Conservation (phyloP, 176 grass and related monocot species). For the Oryza glaberrima region DNA sequence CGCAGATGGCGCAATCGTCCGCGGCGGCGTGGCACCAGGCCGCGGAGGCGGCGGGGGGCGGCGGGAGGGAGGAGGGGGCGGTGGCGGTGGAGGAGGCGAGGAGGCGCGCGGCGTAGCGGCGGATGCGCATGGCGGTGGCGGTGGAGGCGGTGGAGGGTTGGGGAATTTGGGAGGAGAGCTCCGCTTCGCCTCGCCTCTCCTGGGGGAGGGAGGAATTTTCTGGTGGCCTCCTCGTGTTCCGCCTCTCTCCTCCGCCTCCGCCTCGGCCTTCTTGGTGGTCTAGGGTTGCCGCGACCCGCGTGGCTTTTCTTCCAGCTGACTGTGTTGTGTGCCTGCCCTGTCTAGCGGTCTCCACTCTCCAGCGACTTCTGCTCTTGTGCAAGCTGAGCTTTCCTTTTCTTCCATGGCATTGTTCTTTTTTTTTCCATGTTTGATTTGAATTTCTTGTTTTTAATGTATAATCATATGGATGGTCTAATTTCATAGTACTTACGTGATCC, state of each 20-base stretch:
- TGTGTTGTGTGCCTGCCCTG: too few species aligned
- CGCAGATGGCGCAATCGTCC: slow-evolving; percentile 60
- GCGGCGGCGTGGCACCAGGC: slow-evolving; percentile 49
- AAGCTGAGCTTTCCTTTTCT: neutral
- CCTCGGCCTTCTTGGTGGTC: neutral
- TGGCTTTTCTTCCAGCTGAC: neutral
- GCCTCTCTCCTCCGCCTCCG: neutral
- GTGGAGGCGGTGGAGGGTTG: slow-evolving; percentile 26
- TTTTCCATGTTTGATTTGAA: too few species aligned
- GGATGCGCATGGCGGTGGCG: slow-evolving; percentile 59
- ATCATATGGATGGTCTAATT: too few species aligned
- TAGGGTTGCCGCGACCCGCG: neutral
- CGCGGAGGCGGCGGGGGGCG: slow-evolving; percentile 23
- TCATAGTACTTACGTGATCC: too few species aligned
- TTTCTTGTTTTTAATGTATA: too few species aligned
- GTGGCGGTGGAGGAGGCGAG: slow-evolving; percentile 33
- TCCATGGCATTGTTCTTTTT: too few species aligned
- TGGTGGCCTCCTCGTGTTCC: neutral
- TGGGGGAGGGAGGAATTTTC: slow-evolving; percentile 31
- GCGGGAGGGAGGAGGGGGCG: slow-evolving; percentile 8
- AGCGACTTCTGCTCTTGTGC: neutral
- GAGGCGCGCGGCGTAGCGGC: slow-evolving; percentile 62
- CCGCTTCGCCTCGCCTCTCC: neutral
- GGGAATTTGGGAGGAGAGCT: slow-evolving; percentile 50
- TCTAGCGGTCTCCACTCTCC: neutral